Conservation (phyloP, 108 stramenopile species). For the Conticribra weissflogii region DNA sequence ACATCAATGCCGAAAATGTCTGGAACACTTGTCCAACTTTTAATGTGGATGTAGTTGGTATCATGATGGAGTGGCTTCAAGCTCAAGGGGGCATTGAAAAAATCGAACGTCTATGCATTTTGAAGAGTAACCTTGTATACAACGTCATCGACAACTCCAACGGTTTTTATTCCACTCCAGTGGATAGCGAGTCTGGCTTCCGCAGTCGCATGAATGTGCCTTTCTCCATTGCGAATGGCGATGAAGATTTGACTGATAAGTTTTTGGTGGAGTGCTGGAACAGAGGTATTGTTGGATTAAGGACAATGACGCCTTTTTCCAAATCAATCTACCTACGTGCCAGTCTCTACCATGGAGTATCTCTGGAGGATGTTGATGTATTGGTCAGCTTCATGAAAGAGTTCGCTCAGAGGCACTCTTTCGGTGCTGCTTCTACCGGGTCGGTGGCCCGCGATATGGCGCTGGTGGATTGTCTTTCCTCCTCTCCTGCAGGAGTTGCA, state of each 20-base stretch:
- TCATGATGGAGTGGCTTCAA: slow-evolving; percentile 53
- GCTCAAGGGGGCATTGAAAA: slow-evolving; percentile 31
- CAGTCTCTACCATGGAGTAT: slow-evolving; percentile 52
- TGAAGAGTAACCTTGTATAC: slow-evolving; percentile 39
- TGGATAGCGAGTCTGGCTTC: slow-evolving; percentile 12
- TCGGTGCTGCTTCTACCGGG: background rate
- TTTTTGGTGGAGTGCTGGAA: slow-evolving; percentile 52
- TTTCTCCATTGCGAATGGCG: slow-evolving; percentile 33
- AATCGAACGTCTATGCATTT: slow-evolving; percentile 34
- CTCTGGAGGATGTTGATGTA: slow-evolving; percentile 26
- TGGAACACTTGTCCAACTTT: slow-evolving; percentile 57
- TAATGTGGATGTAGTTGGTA: slow-evolving; percentile 48
- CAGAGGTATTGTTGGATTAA: slow-evolving; percentile 42
- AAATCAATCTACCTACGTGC: slow-evolving; percentile 40
- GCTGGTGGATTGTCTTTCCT: background rate
- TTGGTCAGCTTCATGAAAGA: slow-evolving; percentile 38
- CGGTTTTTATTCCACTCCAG: slow-evolving; percentile 39
- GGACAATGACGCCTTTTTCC: slow-evolving; percentile 46
- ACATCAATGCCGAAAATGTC: slow-evolving; percentile 41
- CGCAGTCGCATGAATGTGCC: slow-evolving; percentile 51
- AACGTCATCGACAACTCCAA: slow-evolving; percentile 38
- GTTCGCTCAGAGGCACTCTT: slow-evolving; percentile 20
- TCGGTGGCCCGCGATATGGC: background rate
- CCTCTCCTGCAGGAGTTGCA: slow-evolving; percentile 10
- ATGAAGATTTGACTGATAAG: slow-evolving; percentile 31